Evolutionary conservation across 371 early-diverging fungal genomes (phyloP), one percentile per base, ranked within the genome.

Genomic region (Paraphysoderma sedebokerense): DNA sequence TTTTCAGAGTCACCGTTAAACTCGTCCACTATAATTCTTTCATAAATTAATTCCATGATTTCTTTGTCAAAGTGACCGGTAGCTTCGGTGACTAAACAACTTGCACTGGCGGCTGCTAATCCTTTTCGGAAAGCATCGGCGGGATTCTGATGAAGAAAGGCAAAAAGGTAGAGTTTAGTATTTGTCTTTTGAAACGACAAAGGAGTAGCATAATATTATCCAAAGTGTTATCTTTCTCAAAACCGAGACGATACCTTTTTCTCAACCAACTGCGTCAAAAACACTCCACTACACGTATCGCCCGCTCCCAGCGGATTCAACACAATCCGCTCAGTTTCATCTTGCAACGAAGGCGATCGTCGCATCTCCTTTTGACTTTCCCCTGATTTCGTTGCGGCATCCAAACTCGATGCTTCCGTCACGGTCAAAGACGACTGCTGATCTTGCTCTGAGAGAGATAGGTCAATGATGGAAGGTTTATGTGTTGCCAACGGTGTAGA

Each of bases 221-320:
- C 19, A 35, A 15, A 35, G 35, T 35, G n/a, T 35, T 35, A 15
- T 19, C 35, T 15, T 35, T 35, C 19, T 35, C 19, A 35, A 28
- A 24, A 23, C 5, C 42, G 44, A 20, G 44, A 35, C 2, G 40
- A 19, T n/a, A 55, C 47, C 32, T 24, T 39, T 6, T 53, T 50
- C 17, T 67, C 65, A 9, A 69, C 24, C 20, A 54, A 46, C 32
- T 50, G 45, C 38, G 59, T 53, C 24, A 67, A 46, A 55, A 65
- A 64, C 3, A 70, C 59, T 3, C 55, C 62, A 38, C 60, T 60
- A 36, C 70, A 67, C 5, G 70, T 69, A 35, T 68, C 69, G 5
- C 70, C 70, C 9, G 70, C 70, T 6, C 70, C 70, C 22, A 69
- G 49, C 15, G 70, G 70, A 46, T 69, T 69, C 17, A 69, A 47